Conservation (phyloP, 2,329 filamentous ascomycete species). For the Venturia carpophila region DNA sequence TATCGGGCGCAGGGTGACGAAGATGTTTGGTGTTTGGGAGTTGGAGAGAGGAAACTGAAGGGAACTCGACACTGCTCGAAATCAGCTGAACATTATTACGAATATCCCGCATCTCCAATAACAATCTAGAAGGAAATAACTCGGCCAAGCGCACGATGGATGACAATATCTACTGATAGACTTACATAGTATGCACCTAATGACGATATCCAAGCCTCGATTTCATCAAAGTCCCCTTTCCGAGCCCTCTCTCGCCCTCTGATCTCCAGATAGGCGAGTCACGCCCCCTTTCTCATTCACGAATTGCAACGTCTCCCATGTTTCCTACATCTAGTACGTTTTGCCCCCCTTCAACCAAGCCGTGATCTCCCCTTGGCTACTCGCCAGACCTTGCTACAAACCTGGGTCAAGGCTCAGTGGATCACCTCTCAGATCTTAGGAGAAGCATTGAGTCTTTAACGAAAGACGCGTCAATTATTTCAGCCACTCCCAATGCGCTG, state of each 20-base stretch:
- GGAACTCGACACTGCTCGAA: not conserved
- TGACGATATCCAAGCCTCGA: not conserved
- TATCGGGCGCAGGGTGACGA: not conserved
- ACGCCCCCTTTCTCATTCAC: not conserved
- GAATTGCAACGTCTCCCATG: not conserved
- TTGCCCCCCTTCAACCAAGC: slow-evolving; percentile 1
- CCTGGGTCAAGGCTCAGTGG: not conserved
- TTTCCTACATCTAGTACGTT: not conserved
- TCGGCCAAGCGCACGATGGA: too few relatives aligned
- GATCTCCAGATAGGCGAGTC: not conserved
- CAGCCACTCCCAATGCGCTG: not conserved
- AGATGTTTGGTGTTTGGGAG: slow-evolving; percentile 3
- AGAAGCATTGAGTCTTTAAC: not conserved
- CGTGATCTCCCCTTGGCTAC: not conserved
- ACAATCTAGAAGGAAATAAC: not conserved
- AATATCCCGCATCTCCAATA: too few relatives aligned
- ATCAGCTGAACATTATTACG: too few relatives aligned
- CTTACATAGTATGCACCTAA: too few relatives aligned
- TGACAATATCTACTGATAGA: too few relatives aligned
- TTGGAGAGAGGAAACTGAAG: not conserved
- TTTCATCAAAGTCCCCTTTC: not conserved
- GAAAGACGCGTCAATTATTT: not conserved
- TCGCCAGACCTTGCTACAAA: not conserved
- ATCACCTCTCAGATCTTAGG: not conserved
- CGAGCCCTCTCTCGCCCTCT: not conserved